These are phyloP conservation scores for Bullera alba DNA, from an alignment of 768 basidiomycete genomes.

Conservation along the genomic window DNA sequence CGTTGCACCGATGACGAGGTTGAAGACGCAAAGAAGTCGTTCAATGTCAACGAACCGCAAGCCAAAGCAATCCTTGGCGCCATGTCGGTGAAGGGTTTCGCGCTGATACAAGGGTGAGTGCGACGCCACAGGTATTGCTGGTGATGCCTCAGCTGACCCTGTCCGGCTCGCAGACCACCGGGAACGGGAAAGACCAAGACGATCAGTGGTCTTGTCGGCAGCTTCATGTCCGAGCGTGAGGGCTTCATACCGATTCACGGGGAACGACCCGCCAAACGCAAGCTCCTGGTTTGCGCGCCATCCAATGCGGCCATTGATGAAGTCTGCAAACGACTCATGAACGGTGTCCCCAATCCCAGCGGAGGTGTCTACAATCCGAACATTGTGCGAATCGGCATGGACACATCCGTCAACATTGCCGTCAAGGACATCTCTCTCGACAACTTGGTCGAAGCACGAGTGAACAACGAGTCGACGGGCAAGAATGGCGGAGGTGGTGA, in stretches of 20 bases:
- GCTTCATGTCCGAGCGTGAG: conserved; percentile 62
- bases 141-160: neutral
- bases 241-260: conserved; percentile 52
- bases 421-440: conserved; percentile 84
- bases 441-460: conserved; percentile 65
- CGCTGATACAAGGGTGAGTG: conserved; percentile 84
- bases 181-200: conserved; percentile 99
- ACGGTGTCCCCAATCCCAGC: conserved; percentile 59
- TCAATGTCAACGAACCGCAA: conserved; percentile 86
- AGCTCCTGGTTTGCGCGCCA: conserved; percentile 87
- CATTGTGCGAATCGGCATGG: conserved; percentile 83
- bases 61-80: conserved; percentile 78
- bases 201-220: conserved; percentile 85
- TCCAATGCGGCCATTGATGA: conserved; percentile 99
- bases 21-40: conserved; percentile 59
- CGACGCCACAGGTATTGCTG: neutral
- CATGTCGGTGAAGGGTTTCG: conserved; percentile 66
- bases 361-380: conserved; percentile 58
- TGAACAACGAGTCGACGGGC: conserved; percentile 32
- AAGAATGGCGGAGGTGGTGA: conserved; percentile 48
- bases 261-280: conserved; percentile 55
- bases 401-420: conserved; percentile 64
- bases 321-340: conserved; percentile 77
- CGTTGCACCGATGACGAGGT: conserved; percentile 54
- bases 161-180: conserved; percentile 85